A percentile compares a stretch with the other conserved stretches of the same genome.
Evolutionary conservation across 2,329 filamentous ascomycete genomes (phyloP).

Genomic region (Westerdykella ornata): DNA sequence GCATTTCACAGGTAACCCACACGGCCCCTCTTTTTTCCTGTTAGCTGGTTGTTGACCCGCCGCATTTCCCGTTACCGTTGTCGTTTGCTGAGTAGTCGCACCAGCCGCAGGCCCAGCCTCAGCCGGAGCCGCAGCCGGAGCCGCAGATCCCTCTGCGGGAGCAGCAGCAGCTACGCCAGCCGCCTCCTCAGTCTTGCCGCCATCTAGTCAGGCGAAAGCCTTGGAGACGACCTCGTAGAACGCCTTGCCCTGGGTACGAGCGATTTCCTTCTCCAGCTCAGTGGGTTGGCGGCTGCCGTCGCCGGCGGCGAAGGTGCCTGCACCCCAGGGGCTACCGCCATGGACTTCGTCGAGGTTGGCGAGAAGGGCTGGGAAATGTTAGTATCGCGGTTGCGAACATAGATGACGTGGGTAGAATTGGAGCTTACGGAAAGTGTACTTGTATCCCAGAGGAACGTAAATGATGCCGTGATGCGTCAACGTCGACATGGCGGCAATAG

Average conservation of each 20-base stretch:
- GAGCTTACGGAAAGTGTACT: conserved; percentile 57
- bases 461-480: conserved; percentile 89
- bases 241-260: conserved; percentile 71
- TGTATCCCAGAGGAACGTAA: conserved; percentile 93
- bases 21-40: conserved; percentile 57
- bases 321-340: conserved; percentile 87
- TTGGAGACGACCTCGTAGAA: conserved; percentile 76
- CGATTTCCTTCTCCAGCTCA: conserved; percentile 68
- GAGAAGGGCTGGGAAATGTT: conserved; percentile 44
- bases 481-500: conserved; percentile 73
- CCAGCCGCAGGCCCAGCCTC: conserved; percentile 17
- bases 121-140: not conserved
- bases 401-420: not conserved
- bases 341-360: conserved; percentile 70
- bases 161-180: conserved; percentile 7
- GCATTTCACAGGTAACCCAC: conserved; percentile 71
- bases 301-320: conserved; percentile 73
- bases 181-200: conserved; percentile 15
- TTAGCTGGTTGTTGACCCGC: conserved; percentile 29
- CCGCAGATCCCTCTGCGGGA: conserved; percentile 12
- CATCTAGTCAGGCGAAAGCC: conserved; percentile 74
- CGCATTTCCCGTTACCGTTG: conserved; percentile 16
- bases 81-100: conserved; percentile 21
- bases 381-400: not conserved
- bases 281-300: conserved; percentile 82